phyloP scores from a whole-genome alignment of 2,329 filamentous ascomycete species.

The Tolypocladium paradoxum region DNA sequence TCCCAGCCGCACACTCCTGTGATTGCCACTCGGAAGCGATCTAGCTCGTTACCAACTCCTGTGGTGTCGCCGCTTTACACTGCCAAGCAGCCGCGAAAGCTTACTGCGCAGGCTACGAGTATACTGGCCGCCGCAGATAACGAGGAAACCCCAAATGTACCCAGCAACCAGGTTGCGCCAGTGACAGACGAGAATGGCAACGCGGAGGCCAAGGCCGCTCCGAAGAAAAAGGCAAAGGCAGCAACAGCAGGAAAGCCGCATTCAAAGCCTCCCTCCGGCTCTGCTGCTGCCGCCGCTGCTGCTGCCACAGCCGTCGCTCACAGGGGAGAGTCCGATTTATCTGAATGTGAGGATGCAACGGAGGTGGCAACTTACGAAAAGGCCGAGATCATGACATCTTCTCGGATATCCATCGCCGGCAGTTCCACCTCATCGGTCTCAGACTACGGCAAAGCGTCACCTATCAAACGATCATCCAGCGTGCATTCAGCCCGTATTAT shows the following conservation, averaged over 20 bases:
- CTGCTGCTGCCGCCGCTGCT: neutral
- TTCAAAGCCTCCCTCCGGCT: neutral
- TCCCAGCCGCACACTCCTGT: conserved; percentile 25
- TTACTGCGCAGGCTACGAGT: neutral
- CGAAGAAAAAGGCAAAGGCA: neutral
- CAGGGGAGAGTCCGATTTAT: conserved; percentile 5
- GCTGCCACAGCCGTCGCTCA: neutral
- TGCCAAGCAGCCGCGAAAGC: neutral
- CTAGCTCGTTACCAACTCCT: conserved; percentile 37
- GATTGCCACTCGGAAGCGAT: conserved; percentile 29
- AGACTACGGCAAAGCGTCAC: conserved; percentile 30
- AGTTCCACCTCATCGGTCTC: conserved; percentile 38
- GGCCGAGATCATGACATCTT: conserved; percentile 45
- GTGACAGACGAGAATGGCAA: neutral
- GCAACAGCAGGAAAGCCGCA: too few species aligned
- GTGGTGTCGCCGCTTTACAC: conserved; percentile 8
- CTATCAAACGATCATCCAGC: conserved; percentile 31
- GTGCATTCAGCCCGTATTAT: conserved; percentile 47
- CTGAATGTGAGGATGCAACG: conserved; percentile 31
- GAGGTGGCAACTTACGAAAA: conserved; percentile 40
- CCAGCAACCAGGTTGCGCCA: neutral
- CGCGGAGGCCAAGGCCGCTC: neutral
- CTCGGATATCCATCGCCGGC: conserved; percentile 43
- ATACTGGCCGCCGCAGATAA: neutral
- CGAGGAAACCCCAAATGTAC: neutral